These are phyloP conservation scores for Diplodia sapinea DNA, from an alignment of 2,329 filamentous ascomycete genomes.

Conservation along the genomic window DNA sequence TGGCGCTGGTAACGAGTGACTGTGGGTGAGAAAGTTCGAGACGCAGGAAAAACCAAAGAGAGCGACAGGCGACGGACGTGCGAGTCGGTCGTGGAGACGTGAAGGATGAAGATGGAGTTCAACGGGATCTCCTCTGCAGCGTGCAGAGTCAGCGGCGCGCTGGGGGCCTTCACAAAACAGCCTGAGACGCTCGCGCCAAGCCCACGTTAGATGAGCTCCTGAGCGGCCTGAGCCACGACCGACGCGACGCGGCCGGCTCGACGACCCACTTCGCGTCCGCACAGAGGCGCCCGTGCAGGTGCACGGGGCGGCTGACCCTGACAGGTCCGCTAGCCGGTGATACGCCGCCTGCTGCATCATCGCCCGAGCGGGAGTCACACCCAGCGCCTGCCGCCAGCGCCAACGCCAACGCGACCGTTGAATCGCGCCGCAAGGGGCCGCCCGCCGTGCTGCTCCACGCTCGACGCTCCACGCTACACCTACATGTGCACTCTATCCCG, in stretches of 20 bases:
- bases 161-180: constrained; percentile 26
- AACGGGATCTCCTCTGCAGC: constrained; percentile 26
- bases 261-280: constrained; percentile 21
- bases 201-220: constrained; percentile 28
- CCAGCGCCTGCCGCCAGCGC: constrained; percentile 2
- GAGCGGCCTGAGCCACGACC: constrained; percentile 26
- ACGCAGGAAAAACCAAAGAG: constrained; percentile 25
- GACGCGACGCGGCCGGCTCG: constrained; percentile 8
- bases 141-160: constrained; percentile 26
- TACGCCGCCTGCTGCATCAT: constrained; percentile 9
- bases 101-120: constrained; percentile 27
- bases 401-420: constrained; percentile 8
- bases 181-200: constrained; percentile 27
- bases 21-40: constrained; percentile 35
- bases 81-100: constrained; percentile 25
- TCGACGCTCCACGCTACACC: constrained; percentile 7
- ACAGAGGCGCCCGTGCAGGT: background rate
- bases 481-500: constrained; percentile 25
- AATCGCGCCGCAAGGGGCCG: constrained; percentile 21
- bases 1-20: constrained; percentile 46
- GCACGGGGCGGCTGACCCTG: constrained; percentile 10
- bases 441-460: constrained; percentile 17
- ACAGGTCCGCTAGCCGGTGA: constrained; percentile 9
- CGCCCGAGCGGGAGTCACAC: background rate
- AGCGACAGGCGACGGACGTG: constrained; percentile 24